Evolutionary conservation across 345 rosid genomes (phyloP).

Genomic region (Lumnitzera littorea): DNA sequence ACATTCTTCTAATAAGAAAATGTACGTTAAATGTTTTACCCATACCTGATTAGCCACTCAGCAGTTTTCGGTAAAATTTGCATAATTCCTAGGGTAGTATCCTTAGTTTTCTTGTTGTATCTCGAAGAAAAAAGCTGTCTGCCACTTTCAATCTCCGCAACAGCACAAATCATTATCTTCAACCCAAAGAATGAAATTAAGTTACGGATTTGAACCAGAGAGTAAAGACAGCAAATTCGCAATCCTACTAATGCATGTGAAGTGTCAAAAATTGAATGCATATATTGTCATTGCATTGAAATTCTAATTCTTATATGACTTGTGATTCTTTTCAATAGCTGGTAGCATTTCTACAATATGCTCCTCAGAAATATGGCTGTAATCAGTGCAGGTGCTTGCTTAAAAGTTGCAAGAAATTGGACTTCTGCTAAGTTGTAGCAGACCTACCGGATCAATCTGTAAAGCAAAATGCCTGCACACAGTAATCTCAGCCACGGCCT

Average conservation of each 20-base stretch:
- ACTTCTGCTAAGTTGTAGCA: not conserved
- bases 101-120: slow-evolving; percentile 65
- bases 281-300: too few species aligned
- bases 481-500: slow-evolving; percentile 86
- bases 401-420: too few species aligned
- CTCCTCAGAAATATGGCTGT: too few species aligned
- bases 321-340: not conserved
- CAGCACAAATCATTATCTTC: slow-evolving; percentile 84
- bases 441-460: slow-evolving; percentile 58
- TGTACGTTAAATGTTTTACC: not conserved
- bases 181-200: slow-evolving; percentile 6
- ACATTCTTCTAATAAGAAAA: too few species aligned
- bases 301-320: too few species aligned
- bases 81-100: slow-evolving; percentile 64
- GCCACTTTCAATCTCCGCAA: slow-evolving; percentile 92
- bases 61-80: slow-evolving; percentile 69
- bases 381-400: too few species aligned
- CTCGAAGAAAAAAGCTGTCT: slow-evolving; percentile 59
- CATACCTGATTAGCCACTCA: slow-evolving; percentile 64
- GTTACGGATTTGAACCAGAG: slow-evolving; percentile 6
- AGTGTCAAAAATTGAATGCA: too few species aligned
- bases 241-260: not conserved
- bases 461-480: slow-evolving; percentile 59
- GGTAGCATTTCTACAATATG: not conserved
- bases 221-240: not conserved